These are phyloP conservation scores for Silene coronaria DNA, from an alignment of 179 eudicot genomes.

Conservation along the genomic window DNA sequence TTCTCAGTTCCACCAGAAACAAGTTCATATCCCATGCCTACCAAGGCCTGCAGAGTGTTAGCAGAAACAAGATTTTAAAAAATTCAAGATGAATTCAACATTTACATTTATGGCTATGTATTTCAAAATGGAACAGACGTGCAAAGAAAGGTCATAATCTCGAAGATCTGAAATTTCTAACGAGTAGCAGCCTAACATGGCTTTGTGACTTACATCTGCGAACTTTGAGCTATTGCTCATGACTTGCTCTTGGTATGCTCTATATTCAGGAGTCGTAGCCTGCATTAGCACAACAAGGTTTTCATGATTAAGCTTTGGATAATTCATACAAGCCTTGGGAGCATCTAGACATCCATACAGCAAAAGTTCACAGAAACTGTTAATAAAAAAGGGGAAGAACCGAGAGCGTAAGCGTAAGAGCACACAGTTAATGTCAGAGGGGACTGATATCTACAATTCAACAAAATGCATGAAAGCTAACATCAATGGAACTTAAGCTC, in stretches of 20 bases:
- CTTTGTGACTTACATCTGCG: constrained; percentile 52
- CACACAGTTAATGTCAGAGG: no score
- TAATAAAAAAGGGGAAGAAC: neutral
- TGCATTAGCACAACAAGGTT: constrained; percentile 22
- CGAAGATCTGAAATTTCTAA: neutral
- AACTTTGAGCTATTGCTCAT: constrained; percentile 77
- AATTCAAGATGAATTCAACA: neutral
- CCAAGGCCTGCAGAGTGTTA: constrained; percentile 54
- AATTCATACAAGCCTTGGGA: neutral
- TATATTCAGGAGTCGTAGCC: constrained; percentile 93
- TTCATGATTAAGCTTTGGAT: constrained; percentile 9
- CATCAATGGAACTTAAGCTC: neutral
- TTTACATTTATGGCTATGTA: neutral
- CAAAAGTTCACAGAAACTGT: neutral
- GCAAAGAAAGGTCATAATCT: neutral
- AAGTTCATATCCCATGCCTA: constrained; percentile 66
- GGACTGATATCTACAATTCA: no score
- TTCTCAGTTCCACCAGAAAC: constrained; percentile 99
- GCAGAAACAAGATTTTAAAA: neutral
- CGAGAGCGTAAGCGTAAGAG: neutral
- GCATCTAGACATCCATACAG: constrained; percentile 3
- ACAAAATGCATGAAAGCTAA: neutral
- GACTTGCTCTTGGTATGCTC: constrained; percentile 97
- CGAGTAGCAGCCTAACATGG: constrained; percentile 1
- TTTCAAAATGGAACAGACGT: neutral